These are phyloP conservation scores for Pseudogymnoascus sp. DNA, from an alignment of 2,329 filamentous ascomycete genomes.

Conservation along the genomic window DNA sequence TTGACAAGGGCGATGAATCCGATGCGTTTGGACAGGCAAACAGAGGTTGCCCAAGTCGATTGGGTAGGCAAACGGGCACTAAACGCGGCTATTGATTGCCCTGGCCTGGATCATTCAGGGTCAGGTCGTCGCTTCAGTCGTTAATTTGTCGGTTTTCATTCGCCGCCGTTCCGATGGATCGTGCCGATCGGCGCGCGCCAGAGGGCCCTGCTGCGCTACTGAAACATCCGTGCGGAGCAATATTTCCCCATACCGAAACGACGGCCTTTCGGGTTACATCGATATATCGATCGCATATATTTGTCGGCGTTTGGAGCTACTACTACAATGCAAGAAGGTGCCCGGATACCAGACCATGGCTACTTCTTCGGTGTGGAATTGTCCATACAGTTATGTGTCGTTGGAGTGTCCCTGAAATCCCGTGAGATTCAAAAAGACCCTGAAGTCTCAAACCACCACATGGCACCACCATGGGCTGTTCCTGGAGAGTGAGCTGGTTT, in stretches of 20 bases:
- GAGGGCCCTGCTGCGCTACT: neutral
- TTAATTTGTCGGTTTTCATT: constrained; percentile 2
- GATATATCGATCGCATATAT: neutral
- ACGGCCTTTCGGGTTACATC: neutral
- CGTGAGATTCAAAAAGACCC: neutral
- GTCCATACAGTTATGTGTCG: neutral
- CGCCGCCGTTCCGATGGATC: neutral
- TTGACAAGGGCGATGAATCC: neutral
- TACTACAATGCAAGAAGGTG: neutral
- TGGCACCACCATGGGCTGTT: neutral
- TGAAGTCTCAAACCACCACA: neutral
- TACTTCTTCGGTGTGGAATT: neutral
- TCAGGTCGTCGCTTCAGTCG: constrained; percentile 1
- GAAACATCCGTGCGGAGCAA: constrained; percentile 1
- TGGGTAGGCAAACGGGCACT: constrained; percentile 5
- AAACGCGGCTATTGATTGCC: constrained; percentile 7
- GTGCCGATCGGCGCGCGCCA: neutral
- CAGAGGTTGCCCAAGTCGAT: neutral
- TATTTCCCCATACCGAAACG: neutral
- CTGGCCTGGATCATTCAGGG: constrained; percentile 7
- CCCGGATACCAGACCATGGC: neutral
- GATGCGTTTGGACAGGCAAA: neutral
- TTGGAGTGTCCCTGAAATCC: neutral
- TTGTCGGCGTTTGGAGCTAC: neutral
- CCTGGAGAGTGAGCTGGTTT: neutral